Evolutionary conservation across 2,329 filamentous ascomycete genomes (phyloP).

Genomic region (Colletotrichum orchidophilum): DNA sequence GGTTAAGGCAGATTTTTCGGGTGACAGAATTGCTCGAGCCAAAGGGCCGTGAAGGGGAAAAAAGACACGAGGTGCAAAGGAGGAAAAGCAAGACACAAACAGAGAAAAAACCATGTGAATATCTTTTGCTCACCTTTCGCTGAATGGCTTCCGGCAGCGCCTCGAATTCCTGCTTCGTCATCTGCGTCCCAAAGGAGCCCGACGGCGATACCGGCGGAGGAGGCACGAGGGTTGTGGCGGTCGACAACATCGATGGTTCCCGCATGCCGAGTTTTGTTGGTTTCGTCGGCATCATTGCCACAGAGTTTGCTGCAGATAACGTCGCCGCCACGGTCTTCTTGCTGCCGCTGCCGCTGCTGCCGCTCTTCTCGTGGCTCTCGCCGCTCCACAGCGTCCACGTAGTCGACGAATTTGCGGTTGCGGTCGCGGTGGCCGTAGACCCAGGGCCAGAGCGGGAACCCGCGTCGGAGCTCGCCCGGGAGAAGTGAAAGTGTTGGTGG

Average conservation of each 20-base stretch:
- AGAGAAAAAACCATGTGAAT: conserved; percentile 27
- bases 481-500: neutral
- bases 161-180: conserved; percentile 56
- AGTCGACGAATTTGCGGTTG: neutral
- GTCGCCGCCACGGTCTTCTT: conserved; percentile 13
- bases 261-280: neutral
- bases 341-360: conserved; percentile 24
- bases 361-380: conserved; percentile 24
- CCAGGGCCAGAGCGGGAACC: neutral
- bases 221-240: neutral
- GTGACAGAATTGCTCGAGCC: neutral
- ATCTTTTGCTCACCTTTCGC: conserved; percentile 61
- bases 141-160: conserved; percentile 63
- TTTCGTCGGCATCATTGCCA: neutral
- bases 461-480: conserved; percentile 13
- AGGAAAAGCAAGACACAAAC: neutral
- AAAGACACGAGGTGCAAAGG: neutral
- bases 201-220: conserved; percentile 35
- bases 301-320: neutral
- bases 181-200: conserved; percentile 34
- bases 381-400: conserved; percentile 2
- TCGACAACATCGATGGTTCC: conserved; percentile 7
- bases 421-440: neutral
- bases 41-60: neutral
- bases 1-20: neutral